A percentile compares a stretch with the other conserved stretches of the same genome.
Evolutionary conservation across 257 asterid genomes (phyloP).

Genomic region (Fraxinus pennsylvanica): DNA sequence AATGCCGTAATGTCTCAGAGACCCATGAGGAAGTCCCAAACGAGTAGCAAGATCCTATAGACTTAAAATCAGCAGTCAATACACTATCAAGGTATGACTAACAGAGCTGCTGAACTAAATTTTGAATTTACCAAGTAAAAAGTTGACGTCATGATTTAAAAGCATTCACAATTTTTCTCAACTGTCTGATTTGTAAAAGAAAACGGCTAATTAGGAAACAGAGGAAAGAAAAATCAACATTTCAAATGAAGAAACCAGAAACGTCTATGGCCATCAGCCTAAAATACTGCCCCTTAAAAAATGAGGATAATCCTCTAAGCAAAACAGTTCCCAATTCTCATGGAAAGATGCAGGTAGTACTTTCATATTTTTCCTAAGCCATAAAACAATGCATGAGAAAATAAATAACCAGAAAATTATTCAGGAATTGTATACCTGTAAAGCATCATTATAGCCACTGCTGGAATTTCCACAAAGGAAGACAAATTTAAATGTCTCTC

Average conservation of each 20-base stretch:
- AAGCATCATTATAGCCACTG: constrained; percentile 64
- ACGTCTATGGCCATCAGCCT: constrained; percentile 21
- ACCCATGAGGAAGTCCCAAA: constrained; percentile 71
- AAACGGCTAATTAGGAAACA: not conserved
- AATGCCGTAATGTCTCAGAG: constrained; percentile 74
- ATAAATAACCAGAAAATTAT: constrained; percentile 3
- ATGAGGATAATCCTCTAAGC: constrained; percentile 7
- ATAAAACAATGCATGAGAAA: constrained; percentile 12
- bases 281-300: not conserved
- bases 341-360: constrained; percentile 5
- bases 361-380: constrained; percentile 11
- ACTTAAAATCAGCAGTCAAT: constrained; percentile 22
- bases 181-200: constrained; percentile 16
- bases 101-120: constrained; percentile 7
- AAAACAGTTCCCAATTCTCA: constrained; percentile 17
- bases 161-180: constrained; percentile 13
- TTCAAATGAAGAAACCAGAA: not conserved
- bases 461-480: constrained; percentile 88
- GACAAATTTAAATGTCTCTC: constrained; percentile 59
- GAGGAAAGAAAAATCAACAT: constrained; percentile 13
- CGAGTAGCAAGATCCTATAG: constrained; percentile 73
- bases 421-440: constrained; percentile 55
- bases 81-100: constrained; percentile 20
- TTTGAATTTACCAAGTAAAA: constrained; percentile 11
- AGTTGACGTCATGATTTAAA: constrained; percentile 9